Evolutionary conservation across 345 rosid genomes (phyloP), one percentile per base, ranked within the genome.

Genomic region (Eucalyptus decipiens): DNA sequence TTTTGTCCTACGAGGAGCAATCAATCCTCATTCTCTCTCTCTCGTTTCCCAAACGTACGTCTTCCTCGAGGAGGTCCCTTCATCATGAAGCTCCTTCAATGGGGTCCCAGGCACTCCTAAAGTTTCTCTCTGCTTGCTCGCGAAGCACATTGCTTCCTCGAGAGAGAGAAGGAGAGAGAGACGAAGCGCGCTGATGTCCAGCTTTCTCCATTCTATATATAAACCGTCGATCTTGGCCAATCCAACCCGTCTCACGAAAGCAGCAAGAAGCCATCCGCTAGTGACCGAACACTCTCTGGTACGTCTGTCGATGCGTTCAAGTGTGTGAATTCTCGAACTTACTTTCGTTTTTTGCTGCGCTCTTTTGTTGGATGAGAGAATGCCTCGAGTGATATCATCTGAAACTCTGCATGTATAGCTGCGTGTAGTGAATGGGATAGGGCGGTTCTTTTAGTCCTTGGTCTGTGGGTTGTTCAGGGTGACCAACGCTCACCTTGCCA

Each of bases 1-100:
- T 19, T 37, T 76, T 34, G 1, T 72, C 26, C 0, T 3, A 2
- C 2, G 5, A 0, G 3, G 7, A 9, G 0, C 42, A 5, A 1
- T 69, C 80, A 34, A 34, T 37, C n/a, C 17, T 13, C 69, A 62
- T 14, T 62, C 37, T 65, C 76, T 37, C 76, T 37, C 81, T 72
- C 45, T 2, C 14, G 62, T 56, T 56, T 56, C 62, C 62, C 62
- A 56, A 56, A 56, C 62, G 62, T 9, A 56, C 30, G 62, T 56
- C 83, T 76, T 76, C 83, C 83, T 37, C 47, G 4, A 26, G 11
- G 23, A 37, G 47, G 81, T 18, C 30, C 81, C 81, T 34, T 32
- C 80, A 34, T 17, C 80, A 34, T 17, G 81, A 34, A 17, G 81
- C 24, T 69, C 80, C 80, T 69, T 69, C 24, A 0, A 34, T 69